phyloP scores from a whole-genome alignment of 1,284 basidiomycete genomes.

The Rhodotorula sp. region DNA sequence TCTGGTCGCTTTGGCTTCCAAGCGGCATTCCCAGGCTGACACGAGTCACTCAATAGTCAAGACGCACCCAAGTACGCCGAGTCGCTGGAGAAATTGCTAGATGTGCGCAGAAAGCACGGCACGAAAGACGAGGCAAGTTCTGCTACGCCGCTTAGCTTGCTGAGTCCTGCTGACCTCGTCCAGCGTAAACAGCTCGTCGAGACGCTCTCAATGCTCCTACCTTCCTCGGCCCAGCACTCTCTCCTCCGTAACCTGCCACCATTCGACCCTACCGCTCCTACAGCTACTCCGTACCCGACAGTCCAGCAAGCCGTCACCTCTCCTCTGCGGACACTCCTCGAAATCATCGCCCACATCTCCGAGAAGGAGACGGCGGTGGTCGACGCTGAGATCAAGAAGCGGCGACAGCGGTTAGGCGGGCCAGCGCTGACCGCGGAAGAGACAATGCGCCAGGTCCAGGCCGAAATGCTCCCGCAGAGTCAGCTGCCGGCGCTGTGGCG shows the following conservation, averaged over 20 bases:
- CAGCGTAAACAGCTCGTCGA: conserved; percentile 59
- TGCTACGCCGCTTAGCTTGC: neutral
- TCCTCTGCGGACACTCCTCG: conserved; percentile 64
- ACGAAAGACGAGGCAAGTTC: conserved; percentile 58
- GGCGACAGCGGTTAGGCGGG: conserved; percentile 70
- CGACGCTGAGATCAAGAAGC: conserved; percentile 67
- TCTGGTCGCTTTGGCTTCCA: neutral
- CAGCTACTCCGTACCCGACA: conserved; percentile 53
- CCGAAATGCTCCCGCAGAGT: conserved; percentile 44
- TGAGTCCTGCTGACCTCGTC: neutral
- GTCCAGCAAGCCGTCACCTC: conserved; percentile 67
- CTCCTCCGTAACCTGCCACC: conserved; percentile 66
- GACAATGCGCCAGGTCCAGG: conserved; percentile 40
- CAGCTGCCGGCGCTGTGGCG: conserved; percentile 57
- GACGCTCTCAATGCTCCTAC: conserved; percentile 68
- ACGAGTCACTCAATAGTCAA: conserved; percentile 54
- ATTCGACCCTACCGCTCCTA: conserved; percentile 72
- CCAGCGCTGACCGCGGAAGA: conserved; percentile 48
- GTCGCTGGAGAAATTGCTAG: conserved; percentile 70
- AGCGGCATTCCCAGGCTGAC: neutral
- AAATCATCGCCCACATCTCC: conserved; percentile 63
- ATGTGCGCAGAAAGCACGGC: conserved; percentile 62
- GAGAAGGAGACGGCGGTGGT: conserved; percentile 59
- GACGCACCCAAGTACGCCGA: conserved; percentile 79
- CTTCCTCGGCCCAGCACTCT: conserved; percentile 66